Base-by-base conservation (phyloP, 768 basidiomycete species). In the Pluteus cervinus region DNA sequence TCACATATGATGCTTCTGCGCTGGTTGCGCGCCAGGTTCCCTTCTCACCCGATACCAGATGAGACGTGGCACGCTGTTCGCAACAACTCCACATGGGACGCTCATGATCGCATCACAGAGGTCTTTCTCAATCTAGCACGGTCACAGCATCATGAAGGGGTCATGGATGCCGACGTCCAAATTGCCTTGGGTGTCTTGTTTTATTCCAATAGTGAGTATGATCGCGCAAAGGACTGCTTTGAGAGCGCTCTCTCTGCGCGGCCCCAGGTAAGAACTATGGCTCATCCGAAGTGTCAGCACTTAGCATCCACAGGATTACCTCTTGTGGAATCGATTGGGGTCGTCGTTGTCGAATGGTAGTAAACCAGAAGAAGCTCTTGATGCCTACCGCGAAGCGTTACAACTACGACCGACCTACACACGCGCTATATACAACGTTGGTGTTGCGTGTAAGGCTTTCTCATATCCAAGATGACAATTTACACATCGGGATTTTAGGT, bases 351-450 rank as follows among this genome's bases (percentile, higher is more conserved):
- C 92, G 5, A 99, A 99, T 55, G 91, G 89, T 1, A 88, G 77
- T 47, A 85, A 87, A 44, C 91, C 96, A 0, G 96, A 98, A 58
- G 90, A 93, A 56, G 93, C 94, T 3, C 63, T 91, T 7, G 85
- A 84, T 11, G 86, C 84, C 10, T 96, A 99, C 56, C 73, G 86
- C 42, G 81, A 92, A 56, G 96, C 96, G 0, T 70, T 99, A 17
- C 81, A 79, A 51, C 64, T 97, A 32, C 77, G 91, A 25, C 96
- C 96, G 18, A 93, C 91, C 0, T 99, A 96, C 57, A 98, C 96
- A 1, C 81, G 96, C 8, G 96, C 93, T 7, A 88, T 97, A 16
- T 97, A 94, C 55, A 99, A 99, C 51, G 88, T 99, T 24, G 96
- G 93, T 29, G 96, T 99, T 18, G 92, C 93, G 15, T 99, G 92